These are phyloP conservation scores for Cryptococcus sp. DNA, from an alignment of 1,284 basidiomycete species.

Conservation along the genomic window DNA sequence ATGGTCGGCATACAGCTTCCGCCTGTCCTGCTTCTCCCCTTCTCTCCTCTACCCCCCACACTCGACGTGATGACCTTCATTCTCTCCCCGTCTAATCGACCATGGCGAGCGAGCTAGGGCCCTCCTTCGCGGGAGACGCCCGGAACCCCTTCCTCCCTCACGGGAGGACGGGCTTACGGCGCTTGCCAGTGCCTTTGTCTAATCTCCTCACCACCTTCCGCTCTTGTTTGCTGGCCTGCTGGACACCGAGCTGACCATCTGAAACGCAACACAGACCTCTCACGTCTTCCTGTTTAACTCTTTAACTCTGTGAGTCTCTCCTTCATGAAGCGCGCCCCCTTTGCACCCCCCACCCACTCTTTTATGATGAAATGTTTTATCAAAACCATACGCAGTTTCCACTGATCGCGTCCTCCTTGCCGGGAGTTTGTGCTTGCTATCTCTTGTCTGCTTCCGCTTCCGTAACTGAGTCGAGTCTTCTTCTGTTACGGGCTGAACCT, in stretches of 20 bases:
- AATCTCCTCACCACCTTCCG: slow-evolving; percentile 25
- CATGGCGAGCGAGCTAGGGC: slow-evolving; percentile 52
- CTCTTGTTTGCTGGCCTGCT: no score
- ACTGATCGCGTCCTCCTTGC: slow-evolving; percentile 51
- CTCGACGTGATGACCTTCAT: slow-evolving; percentile 50
- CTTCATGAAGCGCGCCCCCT: no score
- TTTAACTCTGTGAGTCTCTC: slow-evolving; percentile 9
- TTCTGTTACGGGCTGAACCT: slow-evolving; percentile 44
- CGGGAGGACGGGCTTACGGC: slow-evolving; percentile 43
- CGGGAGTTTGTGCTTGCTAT: slow-evolving; percentile 42
- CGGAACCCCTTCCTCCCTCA: slow-evolving; percentile 36
- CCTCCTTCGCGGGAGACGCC: slow-evolving; percentile 49
- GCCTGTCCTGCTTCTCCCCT: no score
- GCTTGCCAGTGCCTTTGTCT: slow-evolving; percentile 54
- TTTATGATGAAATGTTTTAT: slow-evolving; percentile 44
- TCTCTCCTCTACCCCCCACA: not conserved
- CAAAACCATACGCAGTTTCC: slow-evolving; percentile 54
- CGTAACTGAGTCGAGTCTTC: slow-evolving; percentile 30
- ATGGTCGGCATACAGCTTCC: no score
- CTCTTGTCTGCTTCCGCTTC: slow-evolving; percentile 19
- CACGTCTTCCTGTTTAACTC: slow-evolving; percentile 3
- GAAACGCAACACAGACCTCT: not conserved
- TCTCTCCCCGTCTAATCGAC: slow-evolving; percentile 54
- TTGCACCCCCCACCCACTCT: slow-evolving; percentile 3
- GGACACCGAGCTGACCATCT: not conserved